Base-by-base conservation (phyloP, 1,139 yeast genomes). In the Arxiozyma slooffiae region DNA sequence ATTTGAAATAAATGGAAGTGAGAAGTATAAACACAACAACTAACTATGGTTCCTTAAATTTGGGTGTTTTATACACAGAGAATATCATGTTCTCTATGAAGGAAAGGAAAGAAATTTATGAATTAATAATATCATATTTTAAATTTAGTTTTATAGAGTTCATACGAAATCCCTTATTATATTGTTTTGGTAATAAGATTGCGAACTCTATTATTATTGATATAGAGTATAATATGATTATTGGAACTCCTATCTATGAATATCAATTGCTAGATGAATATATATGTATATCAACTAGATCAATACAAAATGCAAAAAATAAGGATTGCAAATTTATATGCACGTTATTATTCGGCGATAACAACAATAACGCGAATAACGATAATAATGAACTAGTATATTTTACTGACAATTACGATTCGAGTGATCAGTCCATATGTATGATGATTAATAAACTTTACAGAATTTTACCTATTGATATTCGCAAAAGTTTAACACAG, bases 211-310 rank as follows among this genome's bases (percentile, higher is more conserved):
- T 51, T 16, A n/a, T 45, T 24, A 40, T 49, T 3, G 50, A 49
- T 17, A 11, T 49, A 21, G 41, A 40, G 7, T 34, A 37, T 5
- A 30, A 42, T 23, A 18, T n/a, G 38, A 34, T 44, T 14, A 30
- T 30, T 11, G 40, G 40, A 7, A 41, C 24, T 5, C 53, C 55
- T 6, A 36, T 52, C 8, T 41, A 11, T 36, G 44, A 51, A 9
- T 49, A 42, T 18, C 21, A 39, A 9, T 41, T 52, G 8, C 17
- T 36, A 39, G 44, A 44, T 42, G 45, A 42, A 30, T 34, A 42
- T 20, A 42, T 42, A 5, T 20, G 20, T 23, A 16, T 42, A n/a
- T 42, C 45, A 7, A 42, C 45, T 18, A 42, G 45, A 7, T 34
- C 39, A 3, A 20, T 18, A 20, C 20, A 21, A 11, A 18, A 30